These are phyloP conservation scores for Eragrostis tef DNA, from an alignment of 202 grass and related monocot genomes.

Conservation along the genomic window DNA sequence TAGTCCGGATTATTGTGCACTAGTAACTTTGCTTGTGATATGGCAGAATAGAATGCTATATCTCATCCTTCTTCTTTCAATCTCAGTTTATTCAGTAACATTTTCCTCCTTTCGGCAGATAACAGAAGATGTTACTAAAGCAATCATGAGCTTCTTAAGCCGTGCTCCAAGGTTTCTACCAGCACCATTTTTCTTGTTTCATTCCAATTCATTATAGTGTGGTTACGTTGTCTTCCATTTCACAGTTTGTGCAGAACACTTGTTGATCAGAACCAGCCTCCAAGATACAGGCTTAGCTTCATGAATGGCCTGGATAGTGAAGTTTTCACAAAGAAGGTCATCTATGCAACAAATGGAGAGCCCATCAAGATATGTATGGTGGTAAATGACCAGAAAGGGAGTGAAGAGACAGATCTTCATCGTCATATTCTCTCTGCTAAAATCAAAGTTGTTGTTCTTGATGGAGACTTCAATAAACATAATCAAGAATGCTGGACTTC, in stretches of 20 bases:
- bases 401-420: neutral
- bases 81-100: neutral
- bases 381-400: neutral
- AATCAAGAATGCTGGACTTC: conserved; percentile 12
- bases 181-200: neutral
- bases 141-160: conserved; percentile 47
- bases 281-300: conserved; percentile 21
- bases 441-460: conserved; percentile 44
- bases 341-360: neutral
- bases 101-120: conserved; percentile 33
- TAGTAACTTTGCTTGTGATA: neutral
- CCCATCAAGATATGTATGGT: conserved; percentile 33
- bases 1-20: no score
- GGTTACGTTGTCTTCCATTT: neutral
- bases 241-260: conserved; percentile 36
- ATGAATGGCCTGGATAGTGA: neutral
- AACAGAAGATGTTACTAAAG: conserved; percentile 44
- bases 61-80: neutral
- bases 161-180: conserved; percentile 45
- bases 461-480: conserved; percentile 44
- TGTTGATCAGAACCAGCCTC: conserved; percentile 1
- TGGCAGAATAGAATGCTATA: neutral
- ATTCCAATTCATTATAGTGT: neutral
- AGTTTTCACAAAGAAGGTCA: conserved; percentile 24
- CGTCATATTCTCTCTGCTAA: conserved; percentile 38